These are phyloP conservation scores for Mucor indicus DNA, from an alignment of 371 early-diverging fungal species.

Conservation along the genomic window DNA sequence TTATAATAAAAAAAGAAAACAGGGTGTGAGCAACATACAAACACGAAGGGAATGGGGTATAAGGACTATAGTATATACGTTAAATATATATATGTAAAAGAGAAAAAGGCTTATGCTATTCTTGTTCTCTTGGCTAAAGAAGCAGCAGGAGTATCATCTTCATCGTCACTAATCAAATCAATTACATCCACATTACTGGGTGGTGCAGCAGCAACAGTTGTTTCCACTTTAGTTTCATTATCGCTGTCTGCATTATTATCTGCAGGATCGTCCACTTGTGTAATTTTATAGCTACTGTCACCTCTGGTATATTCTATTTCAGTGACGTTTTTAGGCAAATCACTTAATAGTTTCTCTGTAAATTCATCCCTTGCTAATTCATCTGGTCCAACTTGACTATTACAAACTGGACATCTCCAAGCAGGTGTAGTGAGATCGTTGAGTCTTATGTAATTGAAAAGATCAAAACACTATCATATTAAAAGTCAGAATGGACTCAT, in stretches of 20 bases:
- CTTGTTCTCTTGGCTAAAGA: too few relatives aligned
- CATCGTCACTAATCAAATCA: conserved; percentile 35
- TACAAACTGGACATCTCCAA: conserved; percentile 45
- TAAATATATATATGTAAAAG: too few relatives aligned
- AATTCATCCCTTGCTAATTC: conserved; percentile 25
- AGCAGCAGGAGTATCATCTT: too few relatives aligned
- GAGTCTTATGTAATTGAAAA: conserved; percentile 22
- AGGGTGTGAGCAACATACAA: too few relatives aligned
- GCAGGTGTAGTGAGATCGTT: conserved; percentile 10
- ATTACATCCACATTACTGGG: conserved; percentile 24
- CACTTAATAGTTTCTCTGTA: conserved; percentile 18
- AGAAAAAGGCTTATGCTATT: too few relatives aligned
- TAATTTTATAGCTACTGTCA: conserved; percentile 17
- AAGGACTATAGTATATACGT: too few relatives aligned
- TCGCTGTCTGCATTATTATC: conserved; percentile 12
- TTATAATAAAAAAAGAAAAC: too few relatives aligned
- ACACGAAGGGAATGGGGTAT: too few relatives aligned
- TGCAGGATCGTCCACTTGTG: conserved; percentile 22
- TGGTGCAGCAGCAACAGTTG: not conserved
- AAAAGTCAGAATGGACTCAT: not conserved
- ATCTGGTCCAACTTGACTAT: conserved; percentile 11
- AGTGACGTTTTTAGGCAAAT: conserved; percentile 18
- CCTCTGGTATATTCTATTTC: conserved; percentile 27
- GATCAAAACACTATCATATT: conserved; percentile 36
- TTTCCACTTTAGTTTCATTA: not conserved